phyloP scores from a whole-genome alignment of 495 filamentous ascomycete genomes.

The Staphylotrichum tortipilum region DNA sequence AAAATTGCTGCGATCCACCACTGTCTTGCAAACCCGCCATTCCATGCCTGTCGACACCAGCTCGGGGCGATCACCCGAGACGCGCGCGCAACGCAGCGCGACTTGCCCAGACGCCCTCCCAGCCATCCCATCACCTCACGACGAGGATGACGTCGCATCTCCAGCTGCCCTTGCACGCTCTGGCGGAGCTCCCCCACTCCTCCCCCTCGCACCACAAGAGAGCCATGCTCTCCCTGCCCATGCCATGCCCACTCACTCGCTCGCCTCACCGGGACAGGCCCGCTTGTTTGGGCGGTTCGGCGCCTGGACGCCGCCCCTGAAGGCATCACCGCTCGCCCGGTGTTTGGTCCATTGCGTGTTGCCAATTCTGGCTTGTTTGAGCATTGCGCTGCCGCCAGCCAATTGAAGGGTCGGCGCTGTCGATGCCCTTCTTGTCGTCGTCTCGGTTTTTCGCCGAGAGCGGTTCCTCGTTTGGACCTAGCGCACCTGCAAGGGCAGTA shows the following conservation, averaged over 20 bases:
- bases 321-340: too few relatives aligned
- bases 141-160: neutral
- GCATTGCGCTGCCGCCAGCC: slow-evolving; percentile 11
- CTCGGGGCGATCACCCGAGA: neutral
- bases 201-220: neutral
- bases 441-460: slow-evolving; percentile 9
- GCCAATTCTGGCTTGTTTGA: slow-evolving; percentile 22
- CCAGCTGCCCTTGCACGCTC: neutral
- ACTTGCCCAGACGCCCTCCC: too few relatives aligned
- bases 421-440: slow-evolving; percentile 6
- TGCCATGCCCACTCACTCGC: too few relatives aligned
- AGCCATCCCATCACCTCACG: too few relatives aligned
- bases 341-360: neutral
- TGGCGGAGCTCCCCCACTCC: too few relatives aligned
- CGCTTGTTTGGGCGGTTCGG: slow-evolving; percentile 4
- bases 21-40: neutral
- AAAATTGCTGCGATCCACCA: neutral
- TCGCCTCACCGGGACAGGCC: too few relatives aligned
- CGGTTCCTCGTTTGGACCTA: too few relatives aligned
- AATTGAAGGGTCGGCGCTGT: slow-evolving; percentile 5
- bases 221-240: too few relatives aligned
- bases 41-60: neutral
- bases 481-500: too few relatives aligned
- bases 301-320: too few relatives aligned
- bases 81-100: too few relatives aligned